These are phyloP conservation scores for Lanmaoa pseudosensibilis DNA, from an alignment of 768 basidiomycete genomes.

Conservation along the genomic window DNA sequence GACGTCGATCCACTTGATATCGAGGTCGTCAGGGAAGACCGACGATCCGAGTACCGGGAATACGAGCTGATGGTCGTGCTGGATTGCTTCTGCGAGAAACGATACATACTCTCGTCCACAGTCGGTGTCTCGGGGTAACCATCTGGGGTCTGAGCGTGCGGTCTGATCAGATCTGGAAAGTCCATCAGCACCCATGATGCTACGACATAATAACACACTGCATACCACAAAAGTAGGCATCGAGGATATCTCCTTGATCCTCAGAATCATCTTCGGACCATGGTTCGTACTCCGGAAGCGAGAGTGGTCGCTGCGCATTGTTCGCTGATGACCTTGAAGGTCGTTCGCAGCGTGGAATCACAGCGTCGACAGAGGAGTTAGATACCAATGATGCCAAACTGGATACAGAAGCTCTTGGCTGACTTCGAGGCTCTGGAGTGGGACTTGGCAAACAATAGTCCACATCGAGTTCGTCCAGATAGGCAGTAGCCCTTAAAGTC, in stretches of 20 bases:
- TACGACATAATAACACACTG: neutral
- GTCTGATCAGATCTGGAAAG: constrained; percentile 25
- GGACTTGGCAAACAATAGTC: constrained; percentile 29
- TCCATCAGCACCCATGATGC: neutral
- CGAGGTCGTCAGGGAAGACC: constrained; percentile 32
- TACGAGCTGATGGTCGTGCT: constrained; percentile 6
- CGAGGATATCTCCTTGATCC: constrained; percentile 40
- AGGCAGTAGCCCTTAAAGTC: constrained; percentile 21
- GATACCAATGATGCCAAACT: constrained; percentile 61
- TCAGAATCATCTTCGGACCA: constrained; percentile 28
- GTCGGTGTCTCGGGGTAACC: constrained; percentile 25
- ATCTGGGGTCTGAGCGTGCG: constrained; percentile 8
- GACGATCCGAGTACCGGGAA: constrained; percentile 17
- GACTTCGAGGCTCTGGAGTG: constrained; percentile 15
- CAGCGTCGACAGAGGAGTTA: constrained; percentile 55
- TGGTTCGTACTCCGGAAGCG: constrained; percentile 18
- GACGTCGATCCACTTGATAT: constrained; percentile 41
- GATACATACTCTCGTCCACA: constrained; percentile 9
- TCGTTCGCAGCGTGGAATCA: constrained; percentile 43
- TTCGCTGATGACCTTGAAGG: constrained; percentile 10
- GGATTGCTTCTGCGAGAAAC: constrained; percentile 9
- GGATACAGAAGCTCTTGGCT: constrained; percentile 43
- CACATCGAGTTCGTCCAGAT: constrained; percentile 33
- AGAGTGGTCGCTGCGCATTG: constrained; percentile 11
- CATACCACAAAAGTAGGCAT: constrained; percentile 43